Base-by-base conservation (phyloP, 306 rosid species). In the Cucumis melo region DNA sequence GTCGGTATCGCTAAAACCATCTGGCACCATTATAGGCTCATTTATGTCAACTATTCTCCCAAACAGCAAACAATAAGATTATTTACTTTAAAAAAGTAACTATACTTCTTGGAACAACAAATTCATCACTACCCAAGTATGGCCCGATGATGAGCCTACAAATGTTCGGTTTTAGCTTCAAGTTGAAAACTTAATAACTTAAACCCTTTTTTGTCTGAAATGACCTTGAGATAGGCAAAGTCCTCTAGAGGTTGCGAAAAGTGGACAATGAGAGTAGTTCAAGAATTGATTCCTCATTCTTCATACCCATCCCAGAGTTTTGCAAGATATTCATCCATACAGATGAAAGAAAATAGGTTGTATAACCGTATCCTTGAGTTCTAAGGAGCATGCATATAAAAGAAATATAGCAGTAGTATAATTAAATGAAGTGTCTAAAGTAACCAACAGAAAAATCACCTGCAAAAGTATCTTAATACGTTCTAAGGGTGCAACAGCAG, bases 381-480 rank as follows among this genome's bases (percentile, higher is more conserved):
- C 36, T 32, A 32, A 32, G 36, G 36, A 32, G 36, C 36, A 32
- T 32, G 36, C 36, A 32, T 32, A 32, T 72, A 8, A 24, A 7
- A 5, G 11, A 50, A 24, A 24, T 2, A 7, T 46, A 46, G 14
- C 55, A 70, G 14, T 15, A 44, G 1, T 14, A 44, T 12, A 70
- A 21, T 24, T 15, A 8, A 72, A 48, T 14, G 8, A 38, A 72
- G 42, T 14, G 44, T 48, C 44, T 17, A 34, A 41, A 41, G 38
- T 21, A 75, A 56, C 8, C 27, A 57, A 20, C 46, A 20, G 24
- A 23, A 21, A 38, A 41, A 4, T 56, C 54, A 94, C 99, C 99
- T 95, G 99, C 96, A 96, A 87, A 27, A 95, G 91, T 59, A 95
- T 95, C 85, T 95, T 95, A 80, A 84, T 91, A 42, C 99, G 80